phyloP scores from a whole-genome alignment of 179 eudicot genomes.

The Beta corolliflora region DNA sequence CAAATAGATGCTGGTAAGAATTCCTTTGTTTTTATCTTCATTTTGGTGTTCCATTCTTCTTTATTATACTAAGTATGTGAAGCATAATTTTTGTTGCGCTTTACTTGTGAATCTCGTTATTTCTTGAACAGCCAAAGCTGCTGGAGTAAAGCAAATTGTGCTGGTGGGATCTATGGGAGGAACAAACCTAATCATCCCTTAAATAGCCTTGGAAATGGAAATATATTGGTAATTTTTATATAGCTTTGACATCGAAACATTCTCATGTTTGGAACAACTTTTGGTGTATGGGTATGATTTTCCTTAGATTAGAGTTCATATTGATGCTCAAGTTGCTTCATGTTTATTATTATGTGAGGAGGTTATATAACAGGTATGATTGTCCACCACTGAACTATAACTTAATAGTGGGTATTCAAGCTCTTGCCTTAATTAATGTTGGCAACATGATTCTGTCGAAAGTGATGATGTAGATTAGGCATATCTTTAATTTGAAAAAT shows the following conservation, averaged over 20 bases:
- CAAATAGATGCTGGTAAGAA: conserved; percentile 90
- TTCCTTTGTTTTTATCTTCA: conserved; percentile 6
- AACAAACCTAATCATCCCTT: conserved; percentile 75
- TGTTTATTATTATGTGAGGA: no score
- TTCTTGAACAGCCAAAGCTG: conserved; percentile 78
- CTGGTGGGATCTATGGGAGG: conserved; percentile 99
- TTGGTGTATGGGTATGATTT: neutral
- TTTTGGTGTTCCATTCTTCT: neutral
- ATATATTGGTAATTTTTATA: conserved; percentile 59
- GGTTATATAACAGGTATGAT: neutral
- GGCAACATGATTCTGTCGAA: neutral
- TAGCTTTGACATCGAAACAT: neutral
- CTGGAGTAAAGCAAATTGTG: conserved; percentile 93
- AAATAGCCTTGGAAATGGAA: conserved; percentile 85
- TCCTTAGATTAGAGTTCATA: neutral
- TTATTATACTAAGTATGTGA: neutral
- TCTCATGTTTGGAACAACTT: neutral
- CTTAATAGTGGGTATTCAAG: neutral
- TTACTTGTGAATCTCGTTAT: conserved; percentile 16
- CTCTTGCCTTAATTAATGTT: neutral
- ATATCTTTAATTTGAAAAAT: neutral
- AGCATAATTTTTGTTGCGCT: no score
- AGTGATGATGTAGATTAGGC: neutral
- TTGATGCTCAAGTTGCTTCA: no score
- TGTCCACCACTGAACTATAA: neutral